Evolutionary conservation across 371 early-diverging fungal genomes (phyloP), one percentile per base, ranked within the genome.

Genomic region (Blakeslea trispora): DNA sequence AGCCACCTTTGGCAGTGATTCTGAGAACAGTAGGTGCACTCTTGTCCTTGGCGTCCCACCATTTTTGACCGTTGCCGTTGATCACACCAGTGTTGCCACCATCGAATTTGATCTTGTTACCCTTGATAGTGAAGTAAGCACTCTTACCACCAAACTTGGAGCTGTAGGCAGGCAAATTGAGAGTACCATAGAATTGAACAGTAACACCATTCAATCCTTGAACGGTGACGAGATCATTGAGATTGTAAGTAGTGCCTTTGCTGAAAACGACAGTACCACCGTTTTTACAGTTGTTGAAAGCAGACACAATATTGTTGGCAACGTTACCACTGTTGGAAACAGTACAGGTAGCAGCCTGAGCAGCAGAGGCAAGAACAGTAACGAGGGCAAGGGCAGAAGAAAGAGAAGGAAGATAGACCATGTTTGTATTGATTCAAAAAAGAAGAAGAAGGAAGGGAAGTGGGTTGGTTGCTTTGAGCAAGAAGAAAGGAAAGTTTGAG

Each of bases 181-280:
- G 31, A 14, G 61, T 60, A 46, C 69, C 63, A 32, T 62, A 50
- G 48, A 72, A 63, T 14, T 68, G 34, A 35, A 72, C 66, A 19
- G 50, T 65, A 40, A 66, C 61, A 17, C 60, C 53, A 24, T 66
- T 37, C 9, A 72, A 53, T 4, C 60, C 64, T 15, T 39, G 17
- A 37, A 72, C 15, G 8, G 41, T 18, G 24, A 72, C 45, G 32
- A 72, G 28, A 10, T 49, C 42, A 10, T 68, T 63, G 49, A 69
- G 14, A 19, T 68, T 63, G 45, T 72, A 72, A 31, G 57, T 66
- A 5, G 59, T 46, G 0, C 66, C 72, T 11, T 49, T 51, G 13
- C 69, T 37, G 39, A 72, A 72, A 14, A 50, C 48, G 13, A 72
- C 69, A 15, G 57, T 69, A 34, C 69, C 72, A n/a, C 72, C 72